Evolutionary conservation across 2,329 filamentous ascomycete genomes (phyloP).

Genomic region (Nemania abortiva): DNA sequence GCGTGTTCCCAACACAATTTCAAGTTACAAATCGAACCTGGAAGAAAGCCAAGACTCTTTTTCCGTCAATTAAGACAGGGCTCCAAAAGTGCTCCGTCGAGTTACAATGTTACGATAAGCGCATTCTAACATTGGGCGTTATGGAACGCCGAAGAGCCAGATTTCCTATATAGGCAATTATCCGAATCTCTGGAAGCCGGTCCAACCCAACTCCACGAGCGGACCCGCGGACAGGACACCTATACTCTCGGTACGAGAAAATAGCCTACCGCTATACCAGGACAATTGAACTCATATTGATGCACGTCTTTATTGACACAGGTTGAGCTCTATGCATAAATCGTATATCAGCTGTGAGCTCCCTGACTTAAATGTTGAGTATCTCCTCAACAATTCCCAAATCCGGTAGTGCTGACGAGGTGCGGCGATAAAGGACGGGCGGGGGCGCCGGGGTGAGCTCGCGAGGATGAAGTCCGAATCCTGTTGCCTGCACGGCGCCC

Average conservation of each 20-base stretch:
- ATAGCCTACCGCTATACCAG: background rate
- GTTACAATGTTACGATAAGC: no score
- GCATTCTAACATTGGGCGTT: no score
- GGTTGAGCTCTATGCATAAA: no score
- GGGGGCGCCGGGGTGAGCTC: background rate
- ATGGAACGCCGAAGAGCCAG: background rate
- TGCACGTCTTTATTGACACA: no score
- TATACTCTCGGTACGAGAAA: background rate
- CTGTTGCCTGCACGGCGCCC: slow-evolving; percentile 17
- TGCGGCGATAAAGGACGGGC: background rate
- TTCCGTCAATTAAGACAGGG: no score
- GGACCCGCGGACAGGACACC: background rate
- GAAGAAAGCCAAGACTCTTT: no score
- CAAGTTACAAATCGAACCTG: no score
- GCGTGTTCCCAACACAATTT: no score
- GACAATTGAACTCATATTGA: background rate
- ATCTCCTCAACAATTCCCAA: background rate
- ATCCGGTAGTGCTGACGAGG: background rate
- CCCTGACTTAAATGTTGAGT: background rate
- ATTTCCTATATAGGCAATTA: slow-evolving; percentile 23
- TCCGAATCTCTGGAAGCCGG: slow-evolving; percentile 11
- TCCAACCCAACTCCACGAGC: background rate
- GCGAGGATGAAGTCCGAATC: background rate
- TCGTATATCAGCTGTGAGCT: no score
- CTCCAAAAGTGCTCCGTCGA: no score